phyloP scores from a whole-genome alignment of 805 yeast genomes.

The Nakazawaea ambrosiae region DNA sequence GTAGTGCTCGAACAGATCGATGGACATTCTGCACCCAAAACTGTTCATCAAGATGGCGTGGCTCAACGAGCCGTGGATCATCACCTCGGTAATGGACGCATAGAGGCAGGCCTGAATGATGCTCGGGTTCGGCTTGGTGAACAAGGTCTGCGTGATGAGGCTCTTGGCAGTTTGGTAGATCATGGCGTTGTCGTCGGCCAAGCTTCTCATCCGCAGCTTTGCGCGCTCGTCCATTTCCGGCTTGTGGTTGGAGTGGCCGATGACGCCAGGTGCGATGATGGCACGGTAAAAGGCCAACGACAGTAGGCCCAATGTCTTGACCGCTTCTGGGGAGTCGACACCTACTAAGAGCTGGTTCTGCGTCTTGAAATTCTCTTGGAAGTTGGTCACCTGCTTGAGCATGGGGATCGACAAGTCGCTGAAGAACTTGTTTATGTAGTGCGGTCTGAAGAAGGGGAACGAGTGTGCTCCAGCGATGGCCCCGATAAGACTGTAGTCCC shows the following conservation, averaged over 20 bases:
- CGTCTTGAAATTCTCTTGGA: not conserved
- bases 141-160: not conserved
- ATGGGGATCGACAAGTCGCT: not conserved
- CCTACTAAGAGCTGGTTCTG: not conserved
- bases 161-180: not conserved
- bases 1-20: conserved; percentile 9
- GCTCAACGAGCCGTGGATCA: conserved; percentile 3
- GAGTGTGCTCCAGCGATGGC: not conserved
- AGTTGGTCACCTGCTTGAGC: not conserved
- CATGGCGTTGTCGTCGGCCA: not conserved
- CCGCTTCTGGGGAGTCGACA: not conserved
- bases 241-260: not conserved
- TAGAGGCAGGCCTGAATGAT: conserved; percentile 4
- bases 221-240: not conserved
- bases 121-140: not conserved
- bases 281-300: not conserved
- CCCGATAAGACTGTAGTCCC: too few species aligned
- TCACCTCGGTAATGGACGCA: conserved; percentile 6
- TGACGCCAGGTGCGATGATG: conserved; percentile 2
- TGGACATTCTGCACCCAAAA: conserved; percentile 3
- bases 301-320: not conserved
- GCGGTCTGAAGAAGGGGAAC: conserved; percentile 6
- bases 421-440: conserved; percentile 5
- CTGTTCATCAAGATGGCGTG: conserved; percentile 1
- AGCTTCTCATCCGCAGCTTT: not conserved